phyloP scores from a whole-genome alignment of 148 eudicot genomes.

The Nepenthes gracilis region DNA sequence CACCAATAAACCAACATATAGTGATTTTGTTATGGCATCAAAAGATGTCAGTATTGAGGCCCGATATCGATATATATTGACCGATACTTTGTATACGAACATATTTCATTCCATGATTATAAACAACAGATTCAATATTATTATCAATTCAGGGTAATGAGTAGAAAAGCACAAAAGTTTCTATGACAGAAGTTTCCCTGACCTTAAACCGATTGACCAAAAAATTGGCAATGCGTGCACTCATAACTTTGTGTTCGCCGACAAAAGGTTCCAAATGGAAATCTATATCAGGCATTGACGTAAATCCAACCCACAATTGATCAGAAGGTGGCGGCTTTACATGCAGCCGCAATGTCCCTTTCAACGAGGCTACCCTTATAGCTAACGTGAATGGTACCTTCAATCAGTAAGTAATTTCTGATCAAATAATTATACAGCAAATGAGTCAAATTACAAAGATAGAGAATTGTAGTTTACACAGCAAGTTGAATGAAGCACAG shows the following conservation, averaged over 20 bases:
- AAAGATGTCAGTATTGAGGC: too few species aligned
- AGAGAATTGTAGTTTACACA: not conserved
- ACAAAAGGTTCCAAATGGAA: conserved; percentile 75
- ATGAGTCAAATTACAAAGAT: not conserved
- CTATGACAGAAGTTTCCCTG: conserved; percentile 6
- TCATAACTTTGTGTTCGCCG: conserved; percentile 79
- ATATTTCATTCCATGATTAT: too few species aligned
- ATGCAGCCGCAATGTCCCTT: conserved; percentile 67
- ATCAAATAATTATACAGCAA: conserved; percentile 1
- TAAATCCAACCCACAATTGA: conserved; percentile 85
- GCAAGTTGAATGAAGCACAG: not conserved
- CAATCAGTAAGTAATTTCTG: not conserved
- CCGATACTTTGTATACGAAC: too few species aligned
- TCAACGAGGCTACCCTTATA: conserved; percentile 60
- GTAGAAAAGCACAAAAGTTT: not conserved
- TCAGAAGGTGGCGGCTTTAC: conserved; percentile 97
- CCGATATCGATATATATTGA: too few species aligned
- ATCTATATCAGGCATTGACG: conserved; percentile 80
- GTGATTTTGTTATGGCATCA: too few species aligned
- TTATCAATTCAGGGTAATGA: too few species aligned
- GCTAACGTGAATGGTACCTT: conserved; percentile 85
- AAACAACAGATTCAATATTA: too few species aligned
- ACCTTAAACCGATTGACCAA: conserved; percentile 85
- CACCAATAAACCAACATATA: too few species aligned
- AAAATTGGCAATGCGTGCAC: conserved; percentile 55